Conservation (phyloP, 2,329 filamentous ascomycete genomes). For the Alternaria rosae region DNA sequence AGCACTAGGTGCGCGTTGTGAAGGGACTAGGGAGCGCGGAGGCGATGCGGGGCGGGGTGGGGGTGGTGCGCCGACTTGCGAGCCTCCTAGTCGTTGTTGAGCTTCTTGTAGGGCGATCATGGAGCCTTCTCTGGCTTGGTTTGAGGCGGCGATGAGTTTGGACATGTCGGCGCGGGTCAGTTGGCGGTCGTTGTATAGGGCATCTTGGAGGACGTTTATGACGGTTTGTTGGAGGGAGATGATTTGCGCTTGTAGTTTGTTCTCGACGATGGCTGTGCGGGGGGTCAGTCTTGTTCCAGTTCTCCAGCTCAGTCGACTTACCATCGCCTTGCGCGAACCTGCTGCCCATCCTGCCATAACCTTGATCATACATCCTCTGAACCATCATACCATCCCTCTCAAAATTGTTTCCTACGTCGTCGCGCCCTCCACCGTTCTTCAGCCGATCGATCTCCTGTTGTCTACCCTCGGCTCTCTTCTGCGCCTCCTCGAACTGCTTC, state of each 20-base stretch:
- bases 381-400: conserved; percentile 45
- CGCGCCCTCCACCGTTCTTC: conserved; percentile 25
- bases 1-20: conserved; percentile 35
- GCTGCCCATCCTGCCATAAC: conserved; percentile 45
- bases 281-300: conserved; percentile 1
- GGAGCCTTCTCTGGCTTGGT: conserved; percentile 52
- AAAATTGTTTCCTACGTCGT: conserved; percentile 45
- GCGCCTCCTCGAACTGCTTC: conserved; percentile 40
- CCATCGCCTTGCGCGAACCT: conserved; percentile 51
- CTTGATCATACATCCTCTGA: conserved; percentile 48
- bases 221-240: conserved; percentile 55
- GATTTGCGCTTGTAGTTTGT: conserved; percentile 53
- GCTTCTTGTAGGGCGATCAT: conserved; percentile 49
- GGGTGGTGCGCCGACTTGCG: neutral
- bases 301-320: conserved; percentile 24
- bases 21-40: conserved; percentile 28
- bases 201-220: conserved; percentile 54
- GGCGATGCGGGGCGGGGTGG: conserved; percentile 26
- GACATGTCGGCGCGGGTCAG: conserved; percentile 50
- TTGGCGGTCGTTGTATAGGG: conserved; percentile 51
- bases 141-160: conserved; percentile 51
- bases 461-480: conserved; percentile 34
- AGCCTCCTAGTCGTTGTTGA: conserved; percentile 40
- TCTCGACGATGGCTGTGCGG: conserved; percentile 49
- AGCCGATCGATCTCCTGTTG: conserved; percentile 35